Conservation (phyloP, 805 yeast genomes). For the Yueomyces sinensis region DNA sequence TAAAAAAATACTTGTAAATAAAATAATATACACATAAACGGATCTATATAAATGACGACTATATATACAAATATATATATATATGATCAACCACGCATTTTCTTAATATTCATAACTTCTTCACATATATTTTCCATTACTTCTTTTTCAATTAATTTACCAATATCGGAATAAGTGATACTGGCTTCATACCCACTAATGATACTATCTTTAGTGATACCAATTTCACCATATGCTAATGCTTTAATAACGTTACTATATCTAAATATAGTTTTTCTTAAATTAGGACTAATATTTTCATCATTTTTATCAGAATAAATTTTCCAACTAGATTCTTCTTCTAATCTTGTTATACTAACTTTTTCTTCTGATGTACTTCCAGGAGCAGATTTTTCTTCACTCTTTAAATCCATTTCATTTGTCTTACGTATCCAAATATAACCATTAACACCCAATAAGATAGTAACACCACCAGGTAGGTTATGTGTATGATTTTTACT, state of each 20-base stretch:
- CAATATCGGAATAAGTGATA: constrained; percentile 57
- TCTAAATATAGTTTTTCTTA: constrained; percentile 65
- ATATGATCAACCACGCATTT: constrained; percentile 48
- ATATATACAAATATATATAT: not conserved
- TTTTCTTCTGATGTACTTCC: constrained; percentile 25
- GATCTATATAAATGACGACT: not conserved
- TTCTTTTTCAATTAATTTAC: constrained; percentile 59
- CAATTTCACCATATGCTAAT: constrained; percentile 71
- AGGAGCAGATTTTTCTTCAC: constrained; percentile 19
- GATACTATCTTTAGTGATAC: constrained; percentile 72
- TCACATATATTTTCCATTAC: constrained; percentile 61
- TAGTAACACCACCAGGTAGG: constrained; percentile 88
- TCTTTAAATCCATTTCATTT: constrained; percentile 20
- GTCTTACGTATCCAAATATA: constrained; percentile 84
- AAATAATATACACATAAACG: no score
- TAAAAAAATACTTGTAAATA: not conserved
- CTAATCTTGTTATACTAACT: constrained; percentile 56
- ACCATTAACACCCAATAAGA: constrained; percentile 90
- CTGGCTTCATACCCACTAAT: constrained; percentile 82
- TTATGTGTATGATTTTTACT: constrained; percentile 78
- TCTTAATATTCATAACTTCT: constrained; percentile 58
- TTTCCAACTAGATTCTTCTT: constrained; percentile 90
- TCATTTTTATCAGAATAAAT: constrained; percentile 88
- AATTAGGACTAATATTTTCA: constrained; percentile 38
- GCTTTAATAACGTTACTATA: constrained; percentile 78